Conservation (phyloP, 2,329 filamentous ascomycete genomes). For the Trichoderma atroviride region DNA sequence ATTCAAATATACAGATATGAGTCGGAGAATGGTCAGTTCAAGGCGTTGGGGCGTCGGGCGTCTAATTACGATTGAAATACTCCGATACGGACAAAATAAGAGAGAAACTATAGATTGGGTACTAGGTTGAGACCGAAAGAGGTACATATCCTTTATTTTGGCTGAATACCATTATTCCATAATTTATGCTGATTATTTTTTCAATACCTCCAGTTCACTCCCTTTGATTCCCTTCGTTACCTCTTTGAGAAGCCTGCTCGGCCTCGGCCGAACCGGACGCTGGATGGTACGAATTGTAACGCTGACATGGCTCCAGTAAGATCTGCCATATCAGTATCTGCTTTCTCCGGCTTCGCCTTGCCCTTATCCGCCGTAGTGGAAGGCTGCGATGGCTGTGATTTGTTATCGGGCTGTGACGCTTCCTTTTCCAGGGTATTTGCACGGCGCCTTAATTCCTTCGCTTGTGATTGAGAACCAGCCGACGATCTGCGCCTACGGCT, state of each 20-base stretch:
- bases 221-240: constrained; percentile 35
- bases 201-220: constrained; percentile 33
- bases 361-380: constrained; percentile 9
- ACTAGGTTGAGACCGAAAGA: constrained; percentile 31
- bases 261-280: constrained; percentile 65
- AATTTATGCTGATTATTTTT: constrained; percentile 41
- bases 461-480: constrained; percentile 42
- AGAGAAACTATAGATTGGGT: constrained; percentile 5
- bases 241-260: constrained; percentile 56
- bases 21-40: background rate
- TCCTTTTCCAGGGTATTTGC: constrained; percentile 39
- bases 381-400: constrained; percentile 28
- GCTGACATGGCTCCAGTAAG: constrained; percentile 70
- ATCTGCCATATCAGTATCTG: constrained; percentile 61
- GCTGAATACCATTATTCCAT: constrained; percentile 35
- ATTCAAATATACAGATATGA: background rate
- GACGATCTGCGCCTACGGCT: constrained; percentile 53
- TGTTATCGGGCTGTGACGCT: constrained; percentile 25
- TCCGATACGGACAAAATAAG: constrained; percentile 1
- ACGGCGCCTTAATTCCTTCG: constrained; percentile 40
- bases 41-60: constrained; percentile 29
- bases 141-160: constrained; percentile 44
- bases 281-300: constrained; percentile 70
- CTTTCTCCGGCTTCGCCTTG: constrained; percentile 29
- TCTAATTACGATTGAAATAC: background rate